Evolutionary conservation across 129 eudicot genomes (phyloP).

Genomic region (Helianthus tuberosus): DNA sequence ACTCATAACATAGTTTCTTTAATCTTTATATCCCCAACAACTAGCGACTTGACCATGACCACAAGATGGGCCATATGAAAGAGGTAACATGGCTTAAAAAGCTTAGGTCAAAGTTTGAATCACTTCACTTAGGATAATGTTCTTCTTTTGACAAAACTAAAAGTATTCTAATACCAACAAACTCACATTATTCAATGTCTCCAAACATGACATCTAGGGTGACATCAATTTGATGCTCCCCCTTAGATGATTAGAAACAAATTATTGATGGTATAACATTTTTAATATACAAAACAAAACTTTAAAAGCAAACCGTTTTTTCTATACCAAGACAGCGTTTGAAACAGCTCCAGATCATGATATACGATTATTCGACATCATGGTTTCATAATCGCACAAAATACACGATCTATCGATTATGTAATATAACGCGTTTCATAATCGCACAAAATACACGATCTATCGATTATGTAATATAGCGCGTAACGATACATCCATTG

Average conservation of each 20-base stretch:
- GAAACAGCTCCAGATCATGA: neutral
- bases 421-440: neutral
- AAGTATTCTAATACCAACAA: conserved; percentile 42
- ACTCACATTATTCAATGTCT: conserved; percentile 33
- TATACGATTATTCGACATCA: neutral
- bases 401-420: neutral
- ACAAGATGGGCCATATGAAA: conserved; percentile 31
- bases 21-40: conserved; percentile 28
- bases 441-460: neutral
- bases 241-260: neutral
- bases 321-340: neutral
- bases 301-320: neutral
- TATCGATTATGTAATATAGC: neutral
- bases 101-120: conserved; percentile 41
- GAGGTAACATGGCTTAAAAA: conserved; percentile 31
- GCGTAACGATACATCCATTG: neutral
- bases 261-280: neutral
- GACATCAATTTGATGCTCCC: conserved; percentile 26
- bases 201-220: conserved; percentile 31
- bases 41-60: conserved; percentile 35
- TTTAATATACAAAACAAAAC: neutral
- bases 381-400: neutral
- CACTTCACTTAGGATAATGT: conserved; percentile 34
- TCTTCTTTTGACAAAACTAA: conserved; percentile 36
- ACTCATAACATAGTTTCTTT: neutral